phyloP scores from a whole-genome alignment of 441 rosid species.

The Pelargonium citronellum region DNA sequence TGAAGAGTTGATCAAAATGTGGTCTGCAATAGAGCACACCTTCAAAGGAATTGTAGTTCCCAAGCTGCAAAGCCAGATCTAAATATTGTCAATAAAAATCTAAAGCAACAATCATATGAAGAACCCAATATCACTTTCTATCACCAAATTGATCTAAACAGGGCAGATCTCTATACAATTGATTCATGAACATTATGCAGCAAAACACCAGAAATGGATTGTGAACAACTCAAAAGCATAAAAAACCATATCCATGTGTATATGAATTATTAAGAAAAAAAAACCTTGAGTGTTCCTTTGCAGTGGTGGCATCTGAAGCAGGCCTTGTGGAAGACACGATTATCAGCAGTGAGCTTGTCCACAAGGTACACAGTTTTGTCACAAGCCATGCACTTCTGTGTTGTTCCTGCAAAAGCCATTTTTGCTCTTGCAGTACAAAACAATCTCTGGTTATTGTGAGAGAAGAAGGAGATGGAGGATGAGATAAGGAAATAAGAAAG shows the following conservation, averaged over 20 bases:
- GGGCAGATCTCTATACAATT: too few relatives aligned
- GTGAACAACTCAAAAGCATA: too few relatives aligned
- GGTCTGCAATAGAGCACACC: constrained; percentile 96
- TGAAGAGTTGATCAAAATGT: constrained; percentile 89
- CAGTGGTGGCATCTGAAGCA: constrained; percentile 31
- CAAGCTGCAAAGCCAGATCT: constrained; percentile 51
- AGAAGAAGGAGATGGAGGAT: too few relatives aligned
- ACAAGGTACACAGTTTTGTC: constrained; percentile 25
- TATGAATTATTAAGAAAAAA: neutral
- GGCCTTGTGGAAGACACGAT: constrained; percentile 24
- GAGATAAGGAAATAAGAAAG: too few relatives aligned
- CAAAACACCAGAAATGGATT: too few relatives aligned
- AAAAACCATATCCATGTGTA: too few relatives aligned
- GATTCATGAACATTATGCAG: too few relatives aligned
- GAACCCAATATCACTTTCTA: too few relatives aligned
- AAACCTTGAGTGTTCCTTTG: constrained; percentile 28
- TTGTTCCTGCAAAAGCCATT: too few relatives aligned
- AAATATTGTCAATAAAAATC: constrained; percentile 12
- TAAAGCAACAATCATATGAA: neutral
- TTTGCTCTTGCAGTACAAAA: neutral
- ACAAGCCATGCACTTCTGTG: constrained; percentile 14
- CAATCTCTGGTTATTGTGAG: too few relatives aligned
- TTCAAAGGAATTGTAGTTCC: constrained; percentile 95
- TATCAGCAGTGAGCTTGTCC: constrained; percentile 27
- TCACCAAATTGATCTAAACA: too few relatives aligned